Conservation (phyloP, 768 basidiomycete genomes). For the Cystofilobasidium capitatum region DNA sequence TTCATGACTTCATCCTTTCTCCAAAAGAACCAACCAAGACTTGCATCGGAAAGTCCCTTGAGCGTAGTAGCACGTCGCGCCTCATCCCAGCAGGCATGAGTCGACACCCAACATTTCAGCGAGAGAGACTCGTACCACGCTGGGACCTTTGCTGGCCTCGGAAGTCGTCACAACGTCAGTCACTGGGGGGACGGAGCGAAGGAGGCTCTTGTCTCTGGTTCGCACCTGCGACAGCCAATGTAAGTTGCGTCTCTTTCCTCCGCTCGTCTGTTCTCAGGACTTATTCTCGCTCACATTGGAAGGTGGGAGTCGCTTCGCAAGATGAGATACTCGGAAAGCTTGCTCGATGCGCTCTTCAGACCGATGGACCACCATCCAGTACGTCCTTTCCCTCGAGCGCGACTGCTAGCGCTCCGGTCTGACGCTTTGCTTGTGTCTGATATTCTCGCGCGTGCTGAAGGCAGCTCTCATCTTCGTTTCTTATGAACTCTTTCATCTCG, state of each 20-base stretch:
- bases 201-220: conserved; percentile 6
- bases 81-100: too few species aligned
- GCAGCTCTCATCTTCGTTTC: neutral
- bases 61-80: too few species aligned
- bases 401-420: too few species aligned
- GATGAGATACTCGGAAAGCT: conserved; percentile 10
- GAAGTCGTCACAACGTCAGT: conserved; percentile 6
- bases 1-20: too few species aligned
- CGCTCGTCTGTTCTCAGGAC: too few species aligned
- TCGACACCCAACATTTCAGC: conserved; percentile 7
- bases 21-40: too few species aligned
- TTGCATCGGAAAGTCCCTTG: too few species aligned
- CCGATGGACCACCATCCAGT: neutral
- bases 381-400: neutral
- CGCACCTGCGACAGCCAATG: conserved; percentile 3
- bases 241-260: too few species aligned
- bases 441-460: neutral
- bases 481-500: too few species aligned
- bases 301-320: conserved; percentile 1
- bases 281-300: neutral
- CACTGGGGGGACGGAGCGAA: conserved; percentile 14
- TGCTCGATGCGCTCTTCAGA: neutral
- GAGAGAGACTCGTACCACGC: conserved; percentile 8
- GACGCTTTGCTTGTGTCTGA: neutral
- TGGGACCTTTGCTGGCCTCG: conserved; percentile 8